phyloP scores from a whole-genome alignment of 192 early-diverging fungal genomes.

The Coemansia sp. region DNA sequence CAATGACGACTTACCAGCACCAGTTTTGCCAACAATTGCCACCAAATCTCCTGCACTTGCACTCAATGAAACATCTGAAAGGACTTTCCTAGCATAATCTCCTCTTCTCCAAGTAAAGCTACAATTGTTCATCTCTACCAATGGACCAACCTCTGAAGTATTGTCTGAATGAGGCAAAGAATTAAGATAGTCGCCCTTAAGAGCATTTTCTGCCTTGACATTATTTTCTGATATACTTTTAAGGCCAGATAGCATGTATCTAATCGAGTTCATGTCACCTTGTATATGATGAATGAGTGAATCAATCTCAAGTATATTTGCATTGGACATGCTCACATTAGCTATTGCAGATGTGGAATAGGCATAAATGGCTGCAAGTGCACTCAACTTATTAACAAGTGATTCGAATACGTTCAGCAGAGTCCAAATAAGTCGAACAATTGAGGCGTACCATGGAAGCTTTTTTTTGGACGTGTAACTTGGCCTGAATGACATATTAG shows the following conservation, averaged over 20 bases:
- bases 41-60: constrained; percentile 50
- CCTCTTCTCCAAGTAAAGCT: constrained; percentile 18
- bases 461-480: too few relatives aligned
- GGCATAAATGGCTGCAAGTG: background rate
- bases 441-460: background rate
- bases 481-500: too few relatives aligned
- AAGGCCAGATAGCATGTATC: background rate
- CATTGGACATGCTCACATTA: background rate
- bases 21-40: constrained; percentile 63
- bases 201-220: constrained; percentile 8
- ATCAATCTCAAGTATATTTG: background rate
- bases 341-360: background rate
- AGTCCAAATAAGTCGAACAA: background rate
- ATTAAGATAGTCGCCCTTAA: constrained; percentile 28
- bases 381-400: background rate
- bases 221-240: constrained; percentile 7
- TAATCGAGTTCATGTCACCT: background rate
- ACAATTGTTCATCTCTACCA: constrained; percentile 17
- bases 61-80: constrained; percentile 13
- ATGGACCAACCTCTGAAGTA: background rate
- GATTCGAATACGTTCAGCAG: background rate
- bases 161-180: constrained; percentile 11
- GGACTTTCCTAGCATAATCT: background rate
- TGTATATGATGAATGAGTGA: background rate
- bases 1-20: constrained; percentile 65